A percentile compares a stretch with the other conserved stretches of the same genome.
These are phyloP conservation scores for Suillus spraguei DNA, from an alignment of 768 basidiomycete genomes.

Conservation along the genomic window DNA sequence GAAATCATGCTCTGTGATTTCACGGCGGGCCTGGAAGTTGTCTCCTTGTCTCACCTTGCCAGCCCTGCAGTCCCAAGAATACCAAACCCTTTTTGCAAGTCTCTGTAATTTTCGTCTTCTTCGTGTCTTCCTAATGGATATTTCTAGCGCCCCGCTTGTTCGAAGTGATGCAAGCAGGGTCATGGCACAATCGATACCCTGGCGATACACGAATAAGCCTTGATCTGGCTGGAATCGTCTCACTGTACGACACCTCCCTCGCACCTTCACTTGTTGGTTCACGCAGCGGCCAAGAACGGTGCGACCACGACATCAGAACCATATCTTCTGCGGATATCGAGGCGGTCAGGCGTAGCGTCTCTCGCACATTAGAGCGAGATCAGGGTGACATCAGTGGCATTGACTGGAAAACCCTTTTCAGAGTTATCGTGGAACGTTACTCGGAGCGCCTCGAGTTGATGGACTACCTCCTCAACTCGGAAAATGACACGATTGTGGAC, in stretches of 20 bases:
- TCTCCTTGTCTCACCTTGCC: conserved; percentile 33
- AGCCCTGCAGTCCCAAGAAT: background rate
- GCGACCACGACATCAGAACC: conserved; percentile 20
- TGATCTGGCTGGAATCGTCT: conserved; percentile 23
- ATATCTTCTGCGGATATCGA: conserved; percentile 19
- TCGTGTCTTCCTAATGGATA: background rate
- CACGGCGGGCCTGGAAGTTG: conserved; percentile 37
- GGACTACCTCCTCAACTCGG: conserved; percentile 36
- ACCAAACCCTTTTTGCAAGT: background rate
- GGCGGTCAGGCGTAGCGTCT: conserved; percentile 13
- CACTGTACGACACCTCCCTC: conserved; percentile 32
- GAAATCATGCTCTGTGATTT: conserved; percentile 55
- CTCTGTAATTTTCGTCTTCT: conserved; percentile 4
- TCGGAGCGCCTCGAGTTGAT: conserved; percentile 43
- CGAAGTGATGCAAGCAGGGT: conserved; percentile 23
- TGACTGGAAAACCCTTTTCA: conserved; percentile 45
- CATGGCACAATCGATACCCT: conserved; percentile 28
- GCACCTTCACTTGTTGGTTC: conserved; percentile 21
- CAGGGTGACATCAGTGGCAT: conserved; percentile 29
- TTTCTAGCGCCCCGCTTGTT: conserved; percentile 1
- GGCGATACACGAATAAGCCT: conserved; percentile 30
- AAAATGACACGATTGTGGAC: conserved; percentile 1
- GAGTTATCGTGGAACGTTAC: conserved; percentile 43
- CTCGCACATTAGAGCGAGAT: conserved; percentile 8
- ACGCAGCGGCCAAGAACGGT: conserved; percentile 22